These are phyloP conservation scores for Agapanthus africanus DNA, from an alignment of 106 monocot genomes.

Conservation along the genomic window DNA sequence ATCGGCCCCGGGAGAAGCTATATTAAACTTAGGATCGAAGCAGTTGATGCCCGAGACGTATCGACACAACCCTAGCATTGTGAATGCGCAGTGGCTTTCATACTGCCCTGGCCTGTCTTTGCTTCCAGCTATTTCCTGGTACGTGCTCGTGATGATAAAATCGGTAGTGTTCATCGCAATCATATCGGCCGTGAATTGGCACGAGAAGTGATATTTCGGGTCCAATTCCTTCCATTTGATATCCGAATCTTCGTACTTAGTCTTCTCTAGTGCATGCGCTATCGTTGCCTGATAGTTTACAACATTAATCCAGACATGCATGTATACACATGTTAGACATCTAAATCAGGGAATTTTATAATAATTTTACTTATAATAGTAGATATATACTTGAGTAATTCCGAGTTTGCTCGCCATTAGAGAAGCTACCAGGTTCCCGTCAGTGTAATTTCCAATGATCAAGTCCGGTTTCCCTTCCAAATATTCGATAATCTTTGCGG, in stretches of 20 bases:
- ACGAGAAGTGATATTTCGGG: slow-evolving; percentile 85
- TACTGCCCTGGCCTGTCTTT: slow-evolving; percentile 87
- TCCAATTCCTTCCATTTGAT: slow-evolving; percentile 87
- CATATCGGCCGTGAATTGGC: slow-evolving; percentile 96
- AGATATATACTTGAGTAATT: slow-evolving; percentile 73
- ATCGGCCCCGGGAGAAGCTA: slow-evolving; percentile 92
- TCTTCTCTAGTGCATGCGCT: slow-evolving; percentile 96
- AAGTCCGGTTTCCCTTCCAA: slow-evolving; percentile 90
- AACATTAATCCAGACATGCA: no score
- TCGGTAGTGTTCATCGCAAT: slow-evolving; percentile 86
- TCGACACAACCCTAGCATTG: slow-evolving; percentile 84
- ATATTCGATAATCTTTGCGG: slow-evolving; percentile 47
- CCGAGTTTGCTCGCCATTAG: slow-evolving; percentile 80
- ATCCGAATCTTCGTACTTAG: slow-evolving; percentile 94
- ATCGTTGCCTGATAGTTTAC: slow-evolving; percentile 60
- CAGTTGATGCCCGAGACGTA: slow-evolving; percentile 73
- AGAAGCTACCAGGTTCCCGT: slow-evolving; percentile 94
- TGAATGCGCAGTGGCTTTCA: slow-evolving; percentile 82
- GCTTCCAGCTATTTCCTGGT: slow-evolving; percentile 97
- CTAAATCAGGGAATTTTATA: no score
- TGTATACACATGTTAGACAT: no score
- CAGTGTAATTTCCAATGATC: slow-evolving; percentile 94
- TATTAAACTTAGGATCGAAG: slow-evolving; percentile 94
- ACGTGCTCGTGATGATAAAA: slow-evolving; percentile 98
- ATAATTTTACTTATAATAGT: no score